Base-by-base conservation (phyloP, 2,329 filamentous ascomycete genomes). In the Nemania sp. region DNA sequence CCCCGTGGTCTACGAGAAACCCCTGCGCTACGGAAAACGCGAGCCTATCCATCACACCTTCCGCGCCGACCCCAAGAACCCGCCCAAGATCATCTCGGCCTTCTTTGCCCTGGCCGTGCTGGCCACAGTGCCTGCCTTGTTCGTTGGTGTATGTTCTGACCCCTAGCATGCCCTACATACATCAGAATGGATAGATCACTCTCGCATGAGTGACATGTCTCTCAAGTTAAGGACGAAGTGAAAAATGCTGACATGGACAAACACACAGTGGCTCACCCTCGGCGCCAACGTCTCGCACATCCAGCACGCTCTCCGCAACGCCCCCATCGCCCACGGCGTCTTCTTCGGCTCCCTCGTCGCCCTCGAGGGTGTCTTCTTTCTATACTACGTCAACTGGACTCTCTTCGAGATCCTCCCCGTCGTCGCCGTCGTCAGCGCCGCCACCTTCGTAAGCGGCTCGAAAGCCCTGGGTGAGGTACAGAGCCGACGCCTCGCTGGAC, bases 401-500 rank as follows among this genome's bases (percentile, higher is more conserved):
- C 81, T 99, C 47, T 97, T 98, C 83, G 89, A 97, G 80, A 87
- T 87, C 13, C 81, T 99, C 51, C 93, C 92, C 4, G 87, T 87
- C 25, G 87, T 89, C 55, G 81, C 81, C 35, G 78, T 87, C 45
- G 84, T 95, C 32, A 87, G 88, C 15, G 77, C 84, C 25, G 84
- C 92, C 56, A 86, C 91, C 11, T 91, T 96, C 73, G 76, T 98
- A 64, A 97, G 91, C 74, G 95, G 95, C 58, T 92, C 89, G 73
- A 89, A 92, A 76, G 95, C 95, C 5, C 80, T 99, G 68, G 90
- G 91, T 51, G 95, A 99, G 80, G 94, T 99, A 32, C 95, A 97
- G 80, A 87, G 89, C 71, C 86, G 95, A 67, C 87, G 95, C 59
- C 79, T 97, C 70, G 89, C 90, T 20, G 93, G 92, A 3, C 80